Percentiles rank a stretch among this genome's conserved stretches.
Conservation (phyloP, 345 rosid genomes). For the Lumnitzera racemosa region DNA sequence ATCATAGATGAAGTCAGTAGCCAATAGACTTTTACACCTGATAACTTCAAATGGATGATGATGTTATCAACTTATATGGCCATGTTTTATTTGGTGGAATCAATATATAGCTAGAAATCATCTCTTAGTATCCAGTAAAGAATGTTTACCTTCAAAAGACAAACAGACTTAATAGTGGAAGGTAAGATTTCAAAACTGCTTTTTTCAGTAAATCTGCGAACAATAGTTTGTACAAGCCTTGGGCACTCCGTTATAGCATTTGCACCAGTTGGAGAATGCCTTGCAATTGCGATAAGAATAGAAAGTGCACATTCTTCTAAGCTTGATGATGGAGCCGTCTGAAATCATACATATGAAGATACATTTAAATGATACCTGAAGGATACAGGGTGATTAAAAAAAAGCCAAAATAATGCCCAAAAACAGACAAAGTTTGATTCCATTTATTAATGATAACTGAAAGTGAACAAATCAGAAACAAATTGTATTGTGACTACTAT, state of each 20-base stretch:
- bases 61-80: too few species aligned
- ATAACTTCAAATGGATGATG: too few species aligned
- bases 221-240: constrained; percentile 56
- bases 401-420: too few species aligned
- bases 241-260: constrained; percentile 64
- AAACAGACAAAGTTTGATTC: too few species aligned
- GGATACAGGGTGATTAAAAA: background rate
- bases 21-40: background rate
- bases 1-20: background rate
- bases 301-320: constrained; percentile 61
- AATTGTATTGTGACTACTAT: too few species aligned
- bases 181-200: constrained; percentile 30
- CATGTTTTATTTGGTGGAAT: too few species aligned
- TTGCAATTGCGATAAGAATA: constrained; percentile 61
- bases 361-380: constrained; percentile 7
- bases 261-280: constrained; percentile 82
- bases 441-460: too few species aligned
- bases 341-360: constrained; percentile 22
- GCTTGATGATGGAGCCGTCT: constrained; percentile 44
- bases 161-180: constrained; percentile 55
- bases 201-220: constrained; percentile 47
- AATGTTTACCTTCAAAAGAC: constrained; percentile 59
- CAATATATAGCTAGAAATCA: background rate
- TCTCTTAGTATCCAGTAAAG: background rate
- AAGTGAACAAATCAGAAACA: too few species aligned